Base-by-base conservation (phyloP, 495 filamentous ascomycete genomes). In the Hypomontagnella submonticulosa region DNA sequence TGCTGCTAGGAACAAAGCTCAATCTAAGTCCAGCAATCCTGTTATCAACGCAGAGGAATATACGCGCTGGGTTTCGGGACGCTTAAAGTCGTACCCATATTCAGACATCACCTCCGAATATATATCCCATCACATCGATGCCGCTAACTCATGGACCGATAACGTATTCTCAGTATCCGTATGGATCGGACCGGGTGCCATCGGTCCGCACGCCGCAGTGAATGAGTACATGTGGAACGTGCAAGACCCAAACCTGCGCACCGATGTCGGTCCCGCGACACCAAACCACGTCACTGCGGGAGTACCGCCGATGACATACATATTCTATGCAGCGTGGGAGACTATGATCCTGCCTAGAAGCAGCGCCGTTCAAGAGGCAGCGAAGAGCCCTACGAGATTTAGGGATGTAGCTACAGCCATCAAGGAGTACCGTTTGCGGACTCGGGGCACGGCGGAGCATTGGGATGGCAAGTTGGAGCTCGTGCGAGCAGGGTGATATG, bases 311-410 rank as follows among this genome's bases (percentile, higher is more conserved):
- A 57, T 75, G 0, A 49, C 54, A 10, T 73, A 64, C 33, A 59
- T 83, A 18, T 83, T 77, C 54, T 48, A 69, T 19, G 74, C 61
- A 0, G 79, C 79, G 9, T 83, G 80, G 80, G 70, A 76, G 18
- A 70, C 74, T 5, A 77, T 80, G 38, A 33, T 77, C 0, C 8
- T 67, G 4, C 67, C 72, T 4, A 63, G 36, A 16, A 57, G 7
- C 6, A 55, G 33, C 23, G 46, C 53, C 6, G 68, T 76, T 41
- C 46, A 32, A 0, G 59, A 46, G 36, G 72, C 73, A 1, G 57
- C 54, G 16, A 51, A 23, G 56, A 78, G 32, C 15, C 73, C 59
- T 1, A 20, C 4, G 1, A 38, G 49, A 11, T 79, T 83, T 66
- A 64, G 53, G 33, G 77, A 83, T 41, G 79, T 81, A 1, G 57